Evolutionary conservation across 768 basidiomycete species (phyloP).

Genomic region (Phaeotremella fagi): DNA sequence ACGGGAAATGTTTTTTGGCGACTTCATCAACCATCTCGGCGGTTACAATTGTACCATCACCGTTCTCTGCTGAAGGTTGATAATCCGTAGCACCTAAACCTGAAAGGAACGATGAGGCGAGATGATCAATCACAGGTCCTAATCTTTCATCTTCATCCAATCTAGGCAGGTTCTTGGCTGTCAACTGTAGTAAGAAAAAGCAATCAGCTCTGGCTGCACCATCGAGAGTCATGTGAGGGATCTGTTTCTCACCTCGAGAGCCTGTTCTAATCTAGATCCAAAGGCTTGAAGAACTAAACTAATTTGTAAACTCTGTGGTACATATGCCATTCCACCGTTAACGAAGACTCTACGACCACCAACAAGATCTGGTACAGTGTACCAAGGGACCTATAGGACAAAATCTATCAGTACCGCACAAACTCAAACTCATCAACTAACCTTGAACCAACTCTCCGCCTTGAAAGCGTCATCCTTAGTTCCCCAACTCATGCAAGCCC

Average conservation of each 20-base stretch:
- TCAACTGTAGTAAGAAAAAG: too few species aligned
- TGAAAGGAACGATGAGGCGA: constrained; percentile 88
- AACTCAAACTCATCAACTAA: constrained; percentile 32
- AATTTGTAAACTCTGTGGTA: constrained; percentile 68
- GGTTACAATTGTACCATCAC: constrained; percentile 63
- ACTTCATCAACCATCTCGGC: constrained; percentile 93
- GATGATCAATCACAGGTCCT: constrained; percentile 78
- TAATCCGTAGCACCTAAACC: constrained; percentile 66
- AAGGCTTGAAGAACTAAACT: constrained; percentile 87
- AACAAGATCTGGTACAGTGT: constrained; percentile 85
- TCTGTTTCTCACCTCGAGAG: constrained; percentile 72
- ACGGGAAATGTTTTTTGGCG: constrained; percentile 80
- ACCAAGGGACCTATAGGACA: constrained; percentile 97
- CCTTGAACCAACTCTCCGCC: constrained; percentile 72
- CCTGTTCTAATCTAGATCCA: constrained; percentile 62
- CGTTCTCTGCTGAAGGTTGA: constrained; percentile 49
- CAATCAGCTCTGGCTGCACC: too few species aligned
- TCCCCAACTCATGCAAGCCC: constrained; percentile 52
- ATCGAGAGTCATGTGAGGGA: too few species aligned
- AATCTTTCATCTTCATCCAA: constrained; percentile 92
- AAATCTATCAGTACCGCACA: neutral
- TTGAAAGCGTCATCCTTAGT: constrained; percentile 51
- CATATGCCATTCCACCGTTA: constrained; percentile 79
- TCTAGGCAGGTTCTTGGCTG: constrained; percentile 78
- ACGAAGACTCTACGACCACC: constrained; percentile 74